Evolutionary conservation across 2,329 filamentous ascomycete species (phyloP).

Genomic region (Penicillium thymicola): DNA sequence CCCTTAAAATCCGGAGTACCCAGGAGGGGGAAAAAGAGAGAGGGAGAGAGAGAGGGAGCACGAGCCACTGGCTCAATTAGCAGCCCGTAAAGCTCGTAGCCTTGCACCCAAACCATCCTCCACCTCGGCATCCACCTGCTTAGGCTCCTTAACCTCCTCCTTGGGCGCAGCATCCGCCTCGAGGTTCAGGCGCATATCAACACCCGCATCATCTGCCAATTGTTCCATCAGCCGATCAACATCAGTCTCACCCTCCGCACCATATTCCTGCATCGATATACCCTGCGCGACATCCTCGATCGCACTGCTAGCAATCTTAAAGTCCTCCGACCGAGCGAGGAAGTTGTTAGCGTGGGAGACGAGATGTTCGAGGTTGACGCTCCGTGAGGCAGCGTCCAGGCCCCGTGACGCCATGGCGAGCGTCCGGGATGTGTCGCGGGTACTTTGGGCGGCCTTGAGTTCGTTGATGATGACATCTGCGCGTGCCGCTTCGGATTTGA

Average conservation of each 20-base stretch:
- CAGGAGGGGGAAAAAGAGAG: neutral
- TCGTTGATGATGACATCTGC: slow-evolving; percentile 51
- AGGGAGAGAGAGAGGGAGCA: neutral
- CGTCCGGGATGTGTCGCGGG: slow-evolving; percentile 46
- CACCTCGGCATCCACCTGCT: slow-evolving; percentile 34
- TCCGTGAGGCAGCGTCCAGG: slow-evolving; percentile 44
- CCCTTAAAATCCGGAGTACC: neutral
- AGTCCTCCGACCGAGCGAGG: slow-evolving; percentile 41
- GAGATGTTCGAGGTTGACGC: slow-evolving; percentile 45
- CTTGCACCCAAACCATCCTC: slow-evolving; percentile 44
- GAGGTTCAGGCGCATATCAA: slow-evolving; percentile 41
- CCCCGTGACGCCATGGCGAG: slow-evolving; percentile 46
- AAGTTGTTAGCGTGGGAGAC: slow-evolving; percentile 45
- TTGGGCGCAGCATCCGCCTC: slow-evolving; percentile 40
- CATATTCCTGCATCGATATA: slow-evolving; percentile 44
- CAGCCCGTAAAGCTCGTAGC: slow-evolving; percentile 40
- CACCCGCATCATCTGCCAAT: slow-evolving; percentile 44
- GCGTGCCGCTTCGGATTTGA: slow-evolving; percentile 45
- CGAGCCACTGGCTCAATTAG: slow-evolving; percentile 21
- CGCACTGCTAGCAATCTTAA: slow-evolving; percentile 43
- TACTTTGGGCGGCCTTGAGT: slow-evolving; percentile 48
- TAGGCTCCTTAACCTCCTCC: slow-evolving; percentile 41
- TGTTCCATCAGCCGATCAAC: slow-evolving; percentile 46
- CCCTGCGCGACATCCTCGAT: slow-evolving; percentile 43
- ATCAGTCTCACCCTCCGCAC: slow-evolving; percentile 43